Evolutionary conservation across 1,139 yeast species (phyloP), one percentile per base, ranked within the genome.

Genomic region (Hanseniaspora uvarum): DNA sequence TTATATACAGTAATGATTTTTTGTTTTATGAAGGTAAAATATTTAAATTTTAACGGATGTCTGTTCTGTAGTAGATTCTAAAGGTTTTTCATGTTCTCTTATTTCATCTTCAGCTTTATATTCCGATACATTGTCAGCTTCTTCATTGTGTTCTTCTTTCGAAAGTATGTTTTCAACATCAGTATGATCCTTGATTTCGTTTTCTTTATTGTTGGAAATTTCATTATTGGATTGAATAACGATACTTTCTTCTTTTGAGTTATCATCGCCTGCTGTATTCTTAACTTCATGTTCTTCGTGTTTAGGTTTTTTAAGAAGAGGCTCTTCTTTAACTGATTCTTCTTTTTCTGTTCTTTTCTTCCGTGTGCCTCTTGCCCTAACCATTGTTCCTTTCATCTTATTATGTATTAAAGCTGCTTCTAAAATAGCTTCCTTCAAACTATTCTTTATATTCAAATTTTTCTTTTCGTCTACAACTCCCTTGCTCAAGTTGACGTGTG

Each of bases 361-460:
- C 82, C 85, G 62, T 81, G 1, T 94, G 82, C 55, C 86, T 73
- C 63, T 86, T 95, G 37, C 71, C 70, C 23, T 73, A 72, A 40
- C 73, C 83, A 49, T 68, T 68, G 57, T 81, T 79, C 54, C 74
- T 75, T 59, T 78, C 80, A 48, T 86, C 77, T 54, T 78, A 73
- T 53, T 86, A 95, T 67, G 86, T 85, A 63, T 86, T 94, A 70
- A 79, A 71, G 58, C 88, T 96, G 69, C 96, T 88, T 65, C 85
- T 88, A 56, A 86, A 78, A 58, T 87, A 72, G 63, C 88, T 87
- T 10, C 96, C 95, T 67, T 88, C 88, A 5, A 94, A 84, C 16
- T 96, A 95, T 61, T 94, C 75, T 62, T 86, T 86, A 16, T 96
- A 96, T 36, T 24, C 18, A 34, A 3, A 7, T 24, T 41, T 62